A percentile compares a stretch with the other conserved stretches of the same genome.
These are phyloP conservation scores for Chalaropsis ovoidea DNA, from an alignment of 2,329 filamentous ascomycete genomes.

Conservation along the genomic window DNA sequence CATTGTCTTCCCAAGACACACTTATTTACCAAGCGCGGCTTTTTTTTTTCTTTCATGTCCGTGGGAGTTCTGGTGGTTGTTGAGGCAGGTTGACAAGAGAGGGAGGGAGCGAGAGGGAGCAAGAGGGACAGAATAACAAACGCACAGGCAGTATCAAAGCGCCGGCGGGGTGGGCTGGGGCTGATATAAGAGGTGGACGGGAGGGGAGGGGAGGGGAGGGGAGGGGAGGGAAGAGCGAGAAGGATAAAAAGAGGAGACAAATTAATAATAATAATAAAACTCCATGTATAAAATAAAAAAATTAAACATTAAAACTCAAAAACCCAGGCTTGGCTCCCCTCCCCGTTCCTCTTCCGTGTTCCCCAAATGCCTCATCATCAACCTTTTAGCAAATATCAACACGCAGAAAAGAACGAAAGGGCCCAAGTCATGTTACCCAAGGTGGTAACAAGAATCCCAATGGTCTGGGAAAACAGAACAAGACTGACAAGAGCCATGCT, in stretches of 20 bases:
- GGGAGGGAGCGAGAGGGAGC: too few relatives aligned
- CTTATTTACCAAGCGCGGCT: neutral
- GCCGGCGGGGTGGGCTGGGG: neutral
- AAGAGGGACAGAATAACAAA: neutral
- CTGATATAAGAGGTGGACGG: neutral
- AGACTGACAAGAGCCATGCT: neutral
- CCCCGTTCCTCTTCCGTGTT: neutral
- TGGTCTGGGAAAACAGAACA: neutral
- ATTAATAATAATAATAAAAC: neutral
- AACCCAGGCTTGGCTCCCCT: too few relatives aligned
- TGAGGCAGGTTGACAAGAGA: neutral
- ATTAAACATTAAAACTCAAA: too few relatives aligned
- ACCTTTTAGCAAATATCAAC: neutral
- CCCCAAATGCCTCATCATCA: conserved; percentile 9
- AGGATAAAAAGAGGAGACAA: neutral
- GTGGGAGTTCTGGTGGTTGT: neutral
- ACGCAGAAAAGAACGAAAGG: neutral
- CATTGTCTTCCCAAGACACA: neutral
- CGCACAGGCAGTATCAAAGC: conserved; percentile 10
- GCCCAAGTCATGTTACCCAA: neutral
- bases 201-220: too few relatives aligned
- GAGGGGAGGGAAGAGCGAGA: neutral
- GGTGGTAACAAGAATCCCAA: conserved; percentile 8
- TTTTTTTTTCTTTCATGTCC: too few relatives aligned
- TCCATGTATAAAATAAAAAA: neutral